Base-by-base conservation (phyloP, 2,329 filamentous ascomycete species). In the Aureobasidium melanogenum region DNA sequence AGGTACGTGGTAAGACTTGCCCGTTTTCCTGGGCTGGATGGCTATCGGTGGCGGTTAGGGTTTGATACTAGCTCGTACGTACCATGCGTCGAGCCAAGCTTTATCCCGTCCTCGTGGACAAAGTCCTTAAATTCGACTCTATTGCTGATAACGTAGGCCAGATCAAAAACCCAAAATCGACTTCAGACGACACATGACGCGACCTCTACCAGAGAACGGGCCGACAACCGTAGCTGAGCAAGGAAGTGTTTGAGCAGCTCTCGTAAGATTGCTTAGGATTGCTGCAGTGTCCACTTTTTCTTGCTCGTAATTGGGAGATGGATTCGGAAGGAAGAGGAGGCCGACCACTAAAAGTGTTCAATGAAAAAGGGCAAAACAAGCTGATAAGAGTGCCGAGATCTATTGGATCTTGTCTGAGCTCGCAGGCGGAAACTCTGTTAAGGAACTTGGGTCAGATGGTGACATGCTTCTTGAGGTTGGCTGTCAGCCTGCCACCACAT, bases 341-440 rank as follows among this genome's bases (percentile, higher is more conserved):
- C 28, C 38, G n/a, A 6, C 26, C 52, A 54, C 19, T 19, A 19
- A 41, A 36, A 22, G n/a, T 22, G 19, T 14, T 28, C 34, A 38
- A 24, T 41, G 36, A 14, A n/a, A 28, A 32, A 44, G 39, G n/a
- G 22, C 38, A 54, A 38, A 24, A 19, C 48, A 24, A 55, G 51
- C 51, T 55, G 51, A 56, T 56, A 56, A 56, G 38, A 14, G 26
- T 56, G 38, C 39, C 38, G 39, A 43, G 52, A 56, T 56, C 19
- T 43, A 56, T 43, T 56, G 52, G 52, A 34, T 56, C 52, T 56
- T 56, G 52, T 32, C 26, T 30, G 12, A 39, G 52, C 52, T 56
- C 26, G 38, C 19, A 22, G 36, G 50, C 50, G 50, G 50, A 24
- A 41, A 54, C 22, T 39, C 24, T 56, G 26, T 56, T 44, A 28